Evolutionary conservation across 352 stramenopile genomes (phyloP), one percentile per base, ranked within the genome.

Genomic region (Pythium coloratum): DNA sequence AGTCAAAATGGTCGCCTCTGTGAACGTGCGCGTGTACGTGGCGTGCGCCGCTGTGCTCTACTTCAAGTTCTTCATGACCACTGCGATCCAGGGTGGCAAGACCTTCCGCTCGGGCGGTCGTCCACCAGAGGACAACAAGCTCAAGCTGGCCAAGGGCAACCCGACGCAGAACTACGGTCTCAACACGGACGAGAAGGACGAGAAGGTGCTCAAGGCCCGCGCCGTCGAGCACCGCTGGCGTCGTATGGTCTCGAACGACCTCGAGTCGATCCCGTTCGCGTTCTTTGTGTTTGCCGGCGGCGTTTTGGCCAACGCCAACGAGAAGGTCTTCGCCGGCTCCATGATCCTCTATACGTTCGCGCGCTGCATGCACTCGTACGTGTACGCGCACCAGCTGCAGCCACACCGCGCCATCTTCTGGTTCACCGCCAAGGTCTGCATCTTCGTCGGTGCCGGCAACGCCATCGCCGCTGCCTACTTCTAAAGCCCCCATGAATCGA

Each of bases 31-130:
- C n/a, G 44, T 51, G 44, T 75, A 68, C 50, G 69, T 61, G 33
- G 18, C 72, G 18, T 80, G 73, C 70, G 64, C 66, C 28, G 53
- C 46, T 16, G 50, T 71, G 10, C 59, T 92, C 34, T 80, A 88
- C 64, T 36, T 81, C 71, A 92, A 92, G 74, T 90, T 88, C 72
- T 54, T 92, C 50, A 55, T 62, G 36, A 70, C 69, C 6, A 77
- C 74, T n/a, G 70, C 72, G 54, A 81, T 88, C 54, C 80, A 90
- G 64, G 77, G 73, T 26, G 59, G 62, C 62, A 82, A 77, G 75
- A 88, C 76, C 33, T 92, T 89, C 68, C 51, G 44, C 33, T 55
- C 80, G 3, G 81, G 80, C 16, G 70, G 64, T 1, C 83, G 83
- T 33, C 71, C 82, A 24, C 79, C 83, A 2, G 81, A 91, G 65